Evolutionary conservation across 306 rosid species (phyloP).

Genomic region (Glycine latifolia): DNA sequence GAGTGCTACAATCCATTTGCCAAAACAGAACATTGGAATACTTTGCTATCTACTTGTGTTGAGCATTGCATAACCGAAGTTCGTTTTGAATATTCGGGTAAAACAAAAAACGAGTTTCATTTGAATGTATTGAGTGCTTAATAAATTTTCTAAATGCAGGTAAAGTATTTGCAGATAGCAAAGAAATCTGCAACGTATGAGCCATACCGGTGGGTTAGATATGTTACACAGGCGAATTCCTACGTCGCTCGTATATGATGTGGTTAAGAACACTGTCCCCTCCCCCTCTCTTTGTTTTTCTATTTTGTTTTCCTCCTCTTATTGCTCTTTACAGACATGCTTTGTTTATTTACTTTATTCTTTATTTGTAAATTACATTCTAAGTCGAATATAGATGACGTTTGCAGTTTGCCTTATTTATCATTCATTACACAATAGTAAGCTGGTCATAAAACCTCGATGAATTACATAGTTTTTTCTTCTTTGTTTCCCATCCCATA

Average conservation of each 20-base stretch:
- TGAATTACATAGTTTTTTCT: background rate
- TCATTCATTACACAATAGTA: constrained; percentile 9
- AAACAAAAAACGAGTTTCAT: background rate
- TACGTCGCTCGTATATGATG: constrained; percentile 81
- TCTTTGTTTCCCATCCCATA: background rate
- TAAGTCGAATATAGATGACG: constrained; percentile 37
- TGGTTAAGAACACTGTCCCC: constrained; percentile 8
- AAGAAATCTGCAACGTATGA: constrained; percentile 72
- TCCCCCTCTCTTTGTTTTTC: background rate
- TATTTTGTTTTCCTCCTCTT: background rate
- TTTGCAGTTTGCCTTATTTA: constrained; percentile 35
- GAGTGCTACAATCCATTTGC: constrained; percentile 48
- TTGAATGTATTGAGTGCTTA: constrained; percentile 7
- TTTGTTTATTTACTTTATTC: constrained; percentile 48
- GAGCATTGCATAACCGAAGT: constrained; percentile 63
- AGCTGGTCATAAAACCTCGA: too few species aligned
- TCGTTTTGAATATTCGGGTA: background rate
- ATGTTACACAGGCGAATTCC: constrained; percentile 80
- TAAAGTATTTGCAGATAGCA: constrained; percentile 85
- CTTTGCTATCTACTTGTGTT: background rate
- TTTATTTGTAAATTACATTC: constrained; percentile 52
- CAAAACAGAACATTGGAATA: constrained; percentile 49
- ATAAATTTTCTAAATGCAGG: constrained; percentile 62
- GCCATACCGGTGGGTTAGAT: constrained; percentile 92
- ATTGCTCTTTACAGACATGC: constrained; percentile 19